Evolutionary conservation across 2,329 filamentous ascomycete genomes (phyloP), one percentile per base, ranked within the genome.

Genomic region (Tolypocladium nubicola): DNA sequence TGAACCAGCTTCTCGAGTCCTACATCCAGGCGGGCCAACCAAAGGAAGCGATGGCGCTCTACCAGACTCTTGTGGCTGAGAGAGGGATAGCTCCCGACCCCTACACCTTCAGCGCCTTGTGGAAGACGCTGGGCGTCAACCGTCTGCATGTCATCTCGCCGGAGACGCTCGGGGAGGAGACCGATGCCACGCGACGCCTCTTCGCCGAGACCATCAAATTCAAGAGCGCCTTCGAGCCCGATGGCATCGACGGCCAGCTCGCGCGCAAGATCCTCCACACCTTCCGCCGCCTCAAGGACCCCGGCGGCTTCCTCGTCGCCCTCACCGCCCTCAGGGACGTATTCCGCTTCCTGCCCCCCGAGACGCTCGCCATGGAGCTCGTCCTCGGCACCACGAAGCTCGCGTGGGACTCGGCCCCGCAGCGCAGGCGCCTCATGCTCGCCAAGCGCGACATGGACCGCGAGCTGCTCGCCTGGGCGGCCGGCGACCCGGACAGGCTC

Each of bases 1-100:
- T 92, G 78, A 94, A 93, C 70, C 87, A 91, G 66, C 74, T 92
- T 26, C 80, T 94, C 33, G 83, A 84, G 59, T 83, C 84, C 8
- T 80, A 86, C 60, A 77, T 87, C 52, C 80, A 84, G 59, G 79
- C 80, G 58, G 81, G 82, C 54, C 75, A 82, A 55, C 75, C 79
- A 50, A 69, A 72, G 30, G 73, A 79, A 54, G 82, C 87, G 0
- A 76, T 80, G 63, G 66, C 71, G 3, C 76, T 85, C 37, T 89
- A 85, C 68, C 68, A 72, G 11, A 69, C 72, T 21, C 78, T 89
- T 66, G 78, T 80, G 37, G 62, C 69, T 11, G 71, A 77, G 33
- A 72, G 74, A 40, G 73, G 71, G 38, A 68, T 87, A 45, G 70
- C 75, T 54, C 86, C 87, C 0, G 86, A 90, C 61, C 76, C 85